Evolutionary conservation across 805 yeast species (phyloP).

Genomic region (Wickerhamiella allomyrinae): DNA sequence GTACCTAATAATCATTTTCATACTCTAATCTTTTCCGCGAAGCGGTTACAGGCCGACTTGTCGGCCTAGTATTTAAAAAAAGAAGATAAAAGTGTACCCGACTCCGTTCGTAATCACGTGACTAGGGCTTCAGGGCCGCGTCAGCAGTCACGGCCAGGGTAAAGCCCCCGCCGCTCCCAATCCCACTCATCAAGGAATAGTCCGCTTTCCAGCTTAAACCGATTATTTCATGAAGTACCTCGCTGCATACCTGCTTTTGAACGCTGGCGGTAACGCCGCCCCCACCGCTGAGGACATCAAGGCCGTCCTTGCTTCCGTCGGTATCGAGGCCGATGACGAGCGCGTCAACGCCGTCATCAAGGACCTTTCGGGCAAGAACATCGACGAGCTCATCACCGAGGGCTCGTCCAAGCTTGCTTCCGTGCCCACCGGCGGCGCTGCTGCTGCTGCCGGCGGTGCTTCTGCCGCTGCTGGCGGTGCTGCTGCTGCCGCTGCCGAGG

Average conservation of each 20-base stretch:
- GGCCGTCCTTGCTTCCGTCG: conserved; percentile 82
- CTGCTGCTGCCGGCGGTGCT: conserved; percentile 63
- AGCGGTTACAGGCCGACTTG: no score
- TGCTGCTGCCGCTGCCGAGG: conserved; percentile 59
- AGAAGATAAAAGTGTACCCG: no score
- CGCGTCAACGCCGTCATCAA: conserved; percentile 67
- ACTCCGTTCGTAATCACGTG: neutral
- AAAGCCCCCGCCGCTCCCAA: no score
- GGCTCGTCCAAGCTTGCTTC: conserved; percentile 95
- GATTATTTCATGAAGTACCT: conserved; percentile 70
- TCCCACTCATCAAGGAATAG: conserved; percentile 46
- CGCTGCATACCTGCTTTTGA: conserved; percentile 98
- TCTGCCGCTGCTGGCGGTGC: conserved; percentile 58
- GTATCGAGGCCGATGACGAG: conserved; percentile 87
- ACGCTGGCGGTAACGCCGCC: conserved; percentile 89
- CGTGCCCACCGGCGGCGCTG: conserved; percentile 97
- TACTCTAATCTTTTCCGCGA: no score
- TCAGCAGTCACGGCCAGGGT: neutral
- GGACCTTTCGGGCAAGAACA: conserved; percentile 87
- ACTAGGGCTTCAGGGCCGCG: neutral
- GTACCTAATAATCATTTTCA: no score
- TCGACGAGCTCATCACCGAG: conserved; percentile 79
- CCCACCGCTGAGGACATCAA: conserved; percentile 90
- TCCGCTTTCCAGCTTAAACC: conserved; percentile 39
- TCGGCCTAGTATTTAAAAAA: no score